Evolutionary conservation across 768 basidiomycete genomes (phyloP).

Genomic region (Hygrophoropsis aurantiaca): DNA sequence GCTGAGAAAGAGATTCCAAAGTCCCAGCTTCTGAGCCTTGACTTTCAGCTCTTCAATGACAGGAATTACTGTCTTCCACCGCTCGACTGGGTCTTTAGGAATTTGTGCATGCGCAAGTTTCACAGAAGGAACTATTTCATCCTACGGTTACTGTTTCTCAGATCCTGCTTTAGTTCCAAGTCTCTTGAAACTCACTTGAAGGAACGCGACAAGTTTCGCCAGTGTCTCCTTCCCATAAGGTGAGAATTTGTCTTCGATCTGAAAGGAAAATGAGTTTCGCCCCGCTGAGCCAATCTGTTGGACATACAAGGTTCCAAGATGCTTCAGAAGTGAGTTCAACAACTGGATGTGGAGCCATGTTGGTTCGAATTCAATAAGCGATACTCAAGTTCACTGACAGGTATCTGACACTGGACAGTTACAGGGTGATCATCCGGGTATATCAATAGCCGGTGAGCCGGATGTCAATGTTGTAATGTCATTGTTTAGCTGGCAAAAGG

Average conservation of each 20-base stretch:
- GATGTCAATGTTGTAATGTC: no score
- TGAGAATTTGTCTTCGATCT: slow-evolving; percentile 94
- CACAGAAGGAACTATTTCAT: slow-evolving; percentile 83
- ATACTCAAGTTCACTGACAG: not conserved
- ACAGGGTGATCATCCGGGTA: not conserved
- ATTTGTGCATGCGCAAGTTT: slow-evolving; percentile 80
- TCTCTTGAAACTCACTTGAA: slow-evolving; percentile 55
- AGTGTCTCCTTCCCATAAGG: slow-evolving; percentile 85
- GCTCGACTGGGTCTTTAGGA: slow-evolving; percentile 65
- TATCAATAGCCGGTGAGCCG: not conserved
- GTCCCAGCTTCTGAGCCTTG: slow-evolving; percentile 83
- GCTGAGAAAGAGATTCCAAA: slow-evolving; percentile 98
- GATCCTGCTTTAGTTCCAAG: no score
- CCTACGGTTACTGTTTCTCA: no score
- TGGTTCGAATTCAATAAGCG: not conserved
- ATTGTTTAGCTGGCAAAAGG: no score
- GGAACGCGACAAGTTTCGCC: slow-evolving; percentile 78
- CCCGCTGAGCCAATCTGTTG: no score
- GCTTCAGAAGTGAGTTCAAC: slow-evolving; percentile 77
- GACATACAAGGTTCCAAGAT: slow-evolving; percentile 82
- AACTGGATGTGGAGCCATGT: slow-evolving; percentile 69
- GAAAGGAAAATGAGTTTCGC: slow-evolving; percentile 9
- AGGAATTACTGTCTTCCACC: slow-evolving; percentile 85
- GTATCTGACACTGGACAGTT: not conserved
- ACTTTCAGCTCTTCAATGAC: slow-evolving; percentile 82